These are phyloP conservation scores for Anisogramma anomala DNA, from an alignment of 2,329 filamentous ascomycete species.

Conservation along the genomic window DNA sequence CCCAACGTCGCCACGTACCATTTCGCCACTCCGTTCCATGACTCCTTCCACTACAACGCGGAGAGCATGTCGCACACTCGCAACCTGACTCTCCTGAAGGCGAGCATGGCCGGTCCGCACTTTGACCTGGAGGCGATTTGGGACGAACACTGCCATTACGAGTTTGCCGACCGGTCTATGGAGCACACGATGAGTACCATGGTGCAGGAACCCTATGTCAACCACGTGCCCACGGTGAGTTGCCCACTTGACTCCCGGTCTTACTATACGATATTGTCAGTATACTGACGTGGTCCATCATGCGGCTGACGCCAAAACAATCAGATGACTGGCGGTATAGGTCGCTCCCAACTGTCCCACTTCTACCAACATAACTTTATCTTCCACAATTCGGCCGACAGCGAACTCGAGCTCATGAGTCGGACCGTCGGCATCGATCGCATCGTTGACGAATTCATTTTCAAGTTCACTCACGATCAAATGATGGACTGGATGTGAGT, in stretches of 20 bases:
- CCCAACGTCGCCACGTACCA: conserved; percentile 5
- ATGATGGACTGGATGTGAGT: conserved; percentile 60
- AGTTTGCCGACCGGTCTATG: conserved; percentile 58
- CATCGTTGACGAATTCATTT: conserved; percentile 60
- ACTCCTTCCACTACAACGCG: conserved; percentile 17
- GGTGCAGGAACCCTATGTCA: conserved; percentile 40
- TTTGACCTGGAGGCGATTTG: conserved; percentile 69
- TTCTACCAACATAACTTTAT: conserved; percentile 70
- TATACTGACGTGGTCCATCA: too few species aligned
- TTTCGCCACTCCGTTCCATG: conserved; percentile 12
- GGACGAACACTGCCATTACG: conserved; percentile 64
- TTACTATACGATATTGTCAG: background rate
- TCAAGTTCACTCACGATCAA: conserved; percentile 49
- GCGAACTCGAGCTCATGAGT: conserved; percentile 55
- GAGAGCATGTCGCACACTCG: conserved; percentile 49
- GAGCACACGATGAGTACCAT: conserved; percentile 56
- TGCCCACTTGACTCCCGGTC: background rate
- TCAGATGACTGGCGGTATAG: conserved; percentile 55
- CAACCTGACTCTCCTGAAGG: conserved; percentile 53
- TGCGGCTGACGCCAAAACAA: background rate
- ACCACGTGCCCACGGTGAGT: conserved; percentile 58
- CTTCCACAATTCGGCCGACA: conserved; percentile 58
- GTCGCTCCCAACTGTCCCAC: conserved; percentile 45
- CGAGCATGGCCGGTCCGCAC: conserved; percentile 47
- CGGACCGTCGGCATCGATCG: conserved; percentile 62